These are phyloP conservation scores for Rhododendron williamsianum DNA, from an alignment of 148 eudicot species.

Conservation along the genomic window DNA sequence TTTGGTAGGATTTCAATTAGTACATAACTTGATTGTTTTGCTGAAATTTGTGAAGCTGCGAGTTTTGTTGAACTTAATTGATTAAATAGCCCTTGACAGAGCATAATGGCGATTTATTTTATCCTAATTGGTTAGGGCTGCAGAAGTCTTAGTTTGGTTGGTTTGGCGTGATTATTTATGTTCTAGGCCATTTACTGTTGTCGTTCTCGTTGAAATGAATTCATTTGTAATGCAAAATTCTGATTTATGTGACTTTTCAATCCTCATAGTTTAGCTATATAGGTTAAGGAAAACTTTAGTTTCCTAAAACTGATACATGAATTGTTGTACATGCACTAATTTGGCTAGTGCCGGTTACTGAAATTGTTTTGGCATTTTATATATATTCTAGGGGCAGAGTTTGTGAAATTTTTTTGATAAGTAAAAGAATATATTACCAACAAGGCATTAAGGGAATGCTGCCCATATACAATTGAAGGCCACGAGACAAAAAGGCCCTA, in stretches of 20 bases:
- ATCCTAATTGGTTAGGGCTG: background rate
- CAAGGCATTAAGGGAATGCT: too few species aligned
- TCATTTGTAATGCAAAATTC: too few species aligned
- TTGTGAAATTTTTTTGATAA: background rate
- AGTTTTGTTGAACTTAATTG: background rate
- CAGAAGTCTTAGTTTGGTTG: background rate
- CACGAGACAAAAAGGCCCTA: too few species aligned
- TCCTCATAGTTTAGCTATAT: too few species aligned
- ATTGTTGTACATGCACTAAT: background rate
- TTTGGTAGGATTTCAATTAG: background rate
- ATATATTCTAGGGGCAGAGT: background rate
- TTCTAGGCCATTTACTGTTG: background rate
- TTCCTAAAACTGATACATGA: background rate
- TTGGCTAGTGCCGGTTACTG: background rate
- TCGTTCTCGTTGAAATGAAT: too few species aligned
- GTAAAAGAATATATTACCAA: too few species aligned
- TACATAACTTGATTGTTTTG: background rate
- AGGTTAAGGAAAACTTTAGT: background rate
- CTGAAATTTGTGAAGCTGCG: background rate
- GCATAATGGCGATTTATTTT: background rate
- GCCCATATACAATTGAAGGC: too few species aligned
- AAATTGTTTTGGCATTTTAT: background rate
- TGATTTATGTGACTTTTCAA: too few species aligned
- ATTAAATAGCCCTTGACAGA: background rate
- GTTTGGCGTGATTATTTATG: background rate